Conservation (phyloP, 2,329 filamentous ascomycete species). For the Fusarium staphyleae region DNA sequence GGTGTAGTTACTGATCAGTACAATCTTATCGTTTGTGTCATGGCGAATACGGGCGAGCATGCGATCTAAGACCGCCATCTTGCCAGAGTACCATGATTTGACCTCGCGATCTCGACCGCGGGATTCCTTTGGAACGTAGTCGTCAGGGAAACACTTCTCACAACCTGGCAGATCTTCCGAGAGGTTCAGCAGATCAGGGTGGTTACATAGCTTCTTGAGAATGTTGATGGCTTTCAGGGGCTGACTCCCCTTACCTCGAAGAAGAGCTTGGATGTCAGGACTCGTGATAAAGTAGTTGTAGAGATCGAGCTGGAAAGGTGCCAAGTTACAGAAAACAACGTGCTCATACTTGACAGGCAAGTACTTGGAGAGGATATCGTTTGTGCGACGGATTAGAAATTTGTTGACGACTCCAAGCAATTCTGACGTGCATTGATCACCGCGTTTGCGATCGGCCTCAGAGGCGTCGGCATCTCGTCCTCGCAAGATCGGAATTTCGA, state of each 20-base stretch:
- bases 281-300: conserved; percentile 98
- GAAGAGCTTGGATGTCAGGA: conserved; percentile 88
- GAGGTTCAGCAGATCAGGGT: conserved; percentile 89
- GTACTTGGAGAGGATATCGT: conserved; percentile 98
- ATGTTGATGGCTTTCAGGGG: conserved; percentile 96
- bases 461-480: conserved; percentile 91
- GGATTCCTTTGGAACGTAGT: conserved; percentile 86
- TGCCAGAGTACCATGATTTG: conserved; percentile 95
- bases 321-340: conserved; percentile 95
- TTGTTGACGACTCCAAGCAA: conserved; percentile 90
- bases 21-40: conserved; percentile 98
- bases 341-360: conserved; percentile 98
- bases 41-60: conserved; percentile 96
- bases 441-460: conserved; percentile 80
- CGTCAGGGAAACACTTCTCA: conserved; percentile 80
- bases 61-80: conserved; percentile 97
- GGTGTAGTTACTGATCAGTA: conserved; percentile 98
- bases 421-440: conserved; percentile 82
- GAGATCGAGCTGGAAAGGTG: conserved; percentile 88
- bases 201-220: conserved; percentile 98
- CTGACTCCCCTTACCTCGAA: conserved; percentile 93
- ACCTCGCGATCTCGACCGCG: conserved; percentile 90
- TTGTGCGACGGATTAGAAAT: conserved; percentile 96
- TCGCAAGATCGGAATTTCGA: conserved; percentile 88
- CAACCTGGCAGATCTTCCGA: conserved; percentile 85